Percentiles rank a stretch among this genome's conserved stretches.
These are phyloP conservation scores for Aspergillus carlsbadensis DNA, from an alignment of 495 filamentous ascomycete species.

Conservation along the genomic window DNA sequence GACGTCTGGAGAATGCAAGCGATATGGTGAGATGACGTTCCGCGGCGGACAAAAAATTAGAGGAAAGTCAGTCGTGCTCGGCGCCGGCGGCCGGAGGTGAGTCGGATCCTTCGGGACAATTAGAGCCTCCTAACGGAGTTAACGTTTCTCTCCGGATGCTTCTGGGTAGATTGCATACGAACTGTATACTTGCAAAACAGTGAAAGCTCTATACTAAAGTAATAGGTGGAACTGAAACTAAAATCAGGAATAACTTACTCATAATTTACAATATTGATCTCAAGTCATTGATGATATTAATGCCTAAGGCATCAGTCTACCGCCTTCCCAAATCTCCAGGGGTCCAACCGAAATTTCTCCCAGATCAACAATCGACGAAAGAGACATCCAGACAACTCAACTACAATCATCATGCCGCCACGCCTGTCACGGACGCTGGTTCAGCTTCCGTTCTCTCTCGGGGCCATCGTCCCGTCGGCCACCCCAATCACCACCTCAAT, in stretches of 20 bases:
- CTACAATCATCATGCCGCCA: slow-evolving; percentile 32
- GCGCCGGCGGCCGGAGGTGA: slow-evolving; percentile 5
- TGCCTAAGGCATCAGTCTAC: slow-evolving; percentile 10
- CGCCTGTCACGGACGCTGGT: slow-evolving; percentile 36
- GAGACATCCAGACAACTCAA: slow-evolving; percentile 15
- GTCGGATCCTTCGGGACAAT: slow-evolving; percentile 3
- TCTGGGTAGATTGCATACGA: not conserved
- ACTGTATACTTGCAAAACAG: no score
- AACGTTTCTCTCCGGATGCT: not conserved
- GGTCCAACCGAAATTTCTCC: slow-evolving; percentile 24
- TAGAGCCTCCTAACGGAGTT: slow-evolving; percentile 6
- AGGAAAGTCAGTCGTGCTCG: not conserved
- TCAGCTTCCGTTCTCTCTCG: slow-evolving; percentile 27
- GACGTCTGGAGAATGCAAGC: not conserved
- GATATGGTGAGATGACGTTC: slow-evolving; percentile 9
- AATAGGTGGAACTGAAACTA: no score
- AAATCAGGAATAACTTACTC: no score
- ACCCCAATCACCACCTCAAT: slow-evolving; percentile 19
- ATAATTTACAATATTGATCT: no score
- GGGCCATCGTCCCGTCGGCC: slow-evolving; percentile 21
- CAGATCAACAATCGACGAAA: slow-evolving; percentile 4
- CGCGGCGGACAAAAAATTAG: not conserved
- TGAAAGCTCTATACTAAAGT: no score
- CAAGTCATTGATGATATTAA: no score
- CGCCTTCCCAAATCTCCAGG: slow-evolving; percentile 11